Conservation (phyloP, 371 early-diverging fungal species). For the Lichtheimia ramosa region DNA sequence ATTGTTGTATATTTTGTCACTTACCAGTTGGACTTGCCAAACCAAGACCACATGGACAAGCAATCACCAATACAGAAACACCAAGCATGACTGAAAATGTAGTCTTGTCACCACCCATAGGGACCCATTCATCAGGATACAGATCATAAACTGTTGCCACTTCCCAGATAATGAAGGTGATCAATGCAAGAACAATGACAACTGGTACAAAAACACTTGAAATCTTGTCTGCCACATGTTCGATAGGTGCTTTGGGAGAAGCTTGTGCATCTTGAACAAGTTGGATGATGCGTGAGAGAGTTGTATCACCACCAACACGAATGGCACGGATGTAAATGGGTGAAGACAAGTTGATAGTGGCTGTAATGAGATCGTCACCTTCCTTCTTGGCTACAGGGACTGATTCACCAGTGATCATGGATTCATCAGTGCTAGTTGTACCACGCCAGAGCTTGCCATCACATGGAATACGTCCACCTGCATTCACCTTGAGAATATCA, state of each 20-base stretch:
- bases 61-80: constrained; percentile 71
- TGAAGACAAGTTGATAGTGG: constrained; percentile 59
- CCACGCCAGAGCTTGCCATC: constrained; percentile 70
- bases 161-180: constrained; percentile 61
- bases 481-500: constrained; percentile 62
- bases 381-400: constrained; percentile 67
- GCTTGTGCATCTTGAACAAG: constrained; percentile 73
- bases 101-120: constrained; percentile 41
- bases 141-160: constrained; percentile 31
- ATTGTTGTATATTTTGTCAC: neutral
- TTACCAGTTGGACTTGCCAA: constrained; percentile 79
- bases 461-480: constrained; percentile 69
- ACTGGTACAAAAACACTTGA: constrained; percentile 61
- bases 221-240: constrained; percentile 65
- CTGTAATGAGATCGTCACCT: constrained; percentile 56
- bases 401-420: constrained; percentile 85
- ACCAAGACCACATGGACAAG: constrained; percentile 75
- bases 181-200: constrained; percentile 55
- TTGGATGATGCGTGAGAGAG: constrained; percentile 63
- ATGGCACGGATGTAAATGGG: constrained; percentile 62
- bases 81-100: constrained; percentile 44
- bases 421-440: constrained; percentile 66
- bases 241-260: constrained; percentile 65
- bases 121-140: constrained; percentile 48
- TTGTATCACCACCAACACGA: constrained; percentile 60